Evolutionary conservation across 441 rosid species (phyloP), one percentile per base, ranked within the genome.

Genomic region (Lepidium campestre): DNA sequence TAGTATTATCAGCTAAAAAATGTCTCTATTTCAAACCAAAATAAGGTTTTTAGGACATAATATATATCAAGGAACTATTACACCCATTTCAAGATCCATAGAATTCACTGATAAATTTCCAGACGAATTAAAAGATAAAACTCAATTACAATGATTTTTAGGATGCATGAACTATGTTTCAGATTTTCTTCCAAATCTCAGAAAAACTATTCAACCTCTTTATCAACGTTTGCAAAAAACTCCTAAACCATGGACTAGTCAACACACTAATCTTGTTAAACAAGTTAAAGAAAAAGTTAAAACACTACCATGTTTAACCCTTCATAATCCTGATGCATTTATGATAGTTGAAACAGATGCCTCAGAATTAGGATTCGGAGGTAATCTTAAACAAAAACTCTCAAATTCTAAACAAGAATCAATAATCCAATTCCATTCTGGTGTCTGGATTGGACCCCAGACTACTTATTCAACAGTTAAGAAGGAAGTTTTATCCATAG

Each of bases 261-360:
- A 22, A 4, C 62, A 57, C n/a, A 57, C 22, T 3, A 9, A 0
- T 20, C 0, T 36, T 13, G 62, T 57, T 0, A 11, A 19, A 18
- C 29, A 44, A 0, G 0, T 60, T 18, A 60, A 60, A 2, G 3
- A 60, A 18, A 60, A 44, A 1, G 39, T 59, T 0, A 44, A 17
- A 29, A 29, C 54, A 0, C 0, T 60, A 0, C 65, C 31, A 0
- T 44, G 42, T 4, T 0, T 60, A 2, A 1, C 29, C 0, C 31
- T 60, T 0, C 54, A 41, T 1, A 11, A 60, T 1, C 54, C 31
- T 17, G 17, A 42, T 2, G 42, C 52, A 0, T 0, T 2, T 1
- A 32, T 41, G 36, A 58, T 58, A 1, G 49, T 58, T 2, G 63
- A 40, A 40, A 57, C 48, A 0, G 8, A 58, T 40, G 49, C 14